Evolutionary conservation across 1,284 basidiomycete genomes (phyloP), one percentile per base, ranked within the genome.

Genomic region (Malassezia nana): DNA sequence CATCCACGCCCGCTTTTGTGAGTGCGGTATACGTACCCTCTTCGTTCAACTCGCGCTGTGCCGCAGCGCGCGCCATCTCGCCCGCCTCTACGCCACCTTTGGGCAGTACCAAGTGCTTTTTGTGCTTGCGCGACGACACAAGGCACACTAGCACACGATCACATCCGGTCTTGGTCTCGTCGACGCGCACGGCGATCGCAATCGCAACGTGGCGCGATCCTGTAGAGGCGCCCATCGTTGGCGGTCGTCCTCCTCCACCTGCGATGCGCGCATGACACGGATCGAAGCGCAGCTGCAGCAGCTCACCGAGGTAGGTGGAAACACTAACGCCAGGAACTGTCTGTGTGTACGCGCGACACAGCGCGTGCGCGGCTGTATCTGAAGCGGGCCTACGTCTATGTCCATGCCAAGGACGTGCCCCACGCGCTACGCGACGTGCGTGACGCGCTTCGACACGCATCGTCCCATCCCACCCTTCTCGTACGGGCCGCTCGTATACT

Each of bases 41-140:
- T 49, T 72, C 69, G 61, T 63, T 66, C 6, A 71, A 42, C 52
- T 72, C 69, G 20, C 69, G 49, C 4, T 56, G 29, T 1, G 69
- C 69, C 12, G 68, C 65, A 41, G 58, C 48, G 8, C 60, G 55
- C 4, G 57, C 58, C 15, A 24, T 25, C 50, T 71, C 69, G 30
- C 64, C 65, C 12, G 41, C 9, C 32, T 71, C 67, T n/a, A 71
- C 52, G 3, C 69, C 69, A 25, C 69, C 69, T 50, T 72, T 72
- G 25, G 69, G 69, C 13, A 72, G 53, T 1, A 72, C 69, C 22
- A 22, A 71, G 1, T 47, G 49, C 18, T 54, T 42, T 20, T 52
- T 42, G 30, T 72, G 69, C 51, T 72, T 72, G 15, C 69, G 57
- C 12, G 67, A 69, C 2, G 64, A 51, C 1, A 72, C 69, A 8